phyloP scores from a whole-genome alignment of 495 filamentous ascomycete species.

The Tuber magnatum region DNA sequence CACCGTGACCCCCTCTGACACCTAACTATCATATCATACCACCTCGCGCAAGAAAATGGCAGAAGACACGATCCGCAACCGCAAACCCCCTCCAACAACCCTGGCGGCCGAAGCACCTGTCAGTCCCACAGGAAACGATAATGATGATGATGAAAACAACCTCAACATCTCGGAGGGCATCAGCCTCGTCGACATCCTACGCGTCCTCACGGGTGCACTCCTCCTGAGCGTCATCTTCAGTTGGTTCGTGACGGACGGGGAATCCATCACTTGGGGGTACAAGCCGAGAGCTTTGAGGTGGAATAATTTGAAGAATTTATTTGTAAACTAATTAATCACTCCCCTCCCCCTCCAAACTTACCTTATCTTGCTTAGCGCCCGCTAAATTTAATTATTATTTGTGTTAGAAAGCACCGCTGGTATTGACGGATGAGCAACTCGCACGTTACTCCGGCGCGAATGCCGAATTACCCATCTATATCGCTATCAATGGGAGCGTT shows the following conservation, averaged over 20 bases:
- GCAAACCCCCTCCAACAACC: constrained; percentile 13
- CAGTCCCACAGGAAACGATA: constrained; percentile 40
- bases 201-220: constrained; percentile 62
- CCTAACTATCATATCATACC: background rate
- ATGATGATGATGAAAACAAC: constrained; percentile 43
- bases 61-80: constrained; percentile 34
- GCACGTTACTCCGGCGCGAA: constrained; percentile 70
- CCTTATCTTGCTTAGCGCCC: no score
- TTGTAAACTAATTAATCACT: constrained; percentile 47
- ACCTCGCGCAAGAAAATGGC: constrained; percentile 25
- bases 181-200: constrained; percentile 64
- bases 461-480: constrained; percentile 68
- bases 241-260: constrained; percentile 69
- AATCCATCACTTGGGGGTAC: constrained; percentile 61
- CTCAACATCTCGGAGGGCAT: constrained; percentile 44
- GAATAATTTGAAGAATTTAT: constrained; percentile 55
- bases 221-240: constrained; percentile 63
- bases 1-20: constrained; percentile 12
- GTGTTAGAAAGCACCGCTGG: constrained; percentile 38
- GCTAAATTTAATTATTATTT: no score
- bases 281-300: constrained; percentile 61
- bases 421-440: constrained; percentile 66
- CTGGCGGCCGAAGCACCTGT: constrained; percentile 7
- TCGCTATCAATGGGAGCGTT: constrained; percentile 87
- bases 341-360: constrained; percentile 1